Base-by-base conservation (phyloP, 1,284 basidiomycete species). In the Sanguinoderma infundibulare region DNA sequence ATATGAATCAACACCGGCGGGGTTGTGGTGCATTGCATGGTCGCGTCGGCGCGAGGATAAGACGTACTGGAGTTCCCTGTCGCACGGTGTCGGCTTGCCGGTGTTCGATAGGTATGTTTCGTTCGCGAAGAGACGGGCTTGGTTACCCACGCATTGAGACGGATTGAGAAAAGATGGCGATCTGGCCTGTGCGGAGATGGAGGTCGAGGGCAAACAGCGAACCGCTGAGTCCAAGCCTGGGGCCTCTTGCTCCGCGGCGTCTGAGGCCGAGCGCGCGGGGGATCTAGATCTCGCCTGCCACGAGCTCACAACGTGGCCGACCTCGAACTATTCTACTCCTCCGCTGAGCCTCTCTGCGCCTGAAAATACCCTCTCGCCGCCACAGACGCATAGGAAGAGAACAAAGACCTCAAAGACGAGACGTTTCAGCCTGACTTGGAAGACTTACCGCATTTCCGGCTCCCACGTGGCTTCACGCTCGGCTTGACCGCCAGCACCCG, bases 111-210 rank as follows among this genome's bases (percentile, higher is more conserved):
- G 8, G 15, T 32, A 14, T 3, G 46, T 30, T 49, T 32, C 46
- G 14, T 1, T n/a, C 14, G 26, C 17, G 15, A 28, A 7, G 2
- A 49, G 15, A 26, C 26, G 17, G 28, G 42, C 14, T 32, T 26
- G 32, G 46, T 17, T 46, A 32, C 46, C 46, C 46, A 49, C 46
- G 46, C 46, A 49, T 49, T 49, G 46, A 49, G 46, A 49, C 46
- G 46, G 46, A 49, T 49, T 49, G 32, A 49, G 46, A 26, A 49
- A 20, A n/a, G 26, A n/a, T 32, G 28, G 46, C 28, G n/a, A 49
- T 49, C 46, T 26, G 28, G 26, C 22, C 14, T 3, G 28, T 5
- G 15, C 26, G 28, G 46, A 49, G 46, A 32, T 49, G 28, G 28
- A 30, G 28, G 46, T 30, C 15, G 17, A 32, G n/a, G 17, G 17